Evolutionary conservation across 768 basidiomycete genomes (phyloP), one percentile per base, ranked within the genome.

Genomic region (Calocybe indica): DNA sequence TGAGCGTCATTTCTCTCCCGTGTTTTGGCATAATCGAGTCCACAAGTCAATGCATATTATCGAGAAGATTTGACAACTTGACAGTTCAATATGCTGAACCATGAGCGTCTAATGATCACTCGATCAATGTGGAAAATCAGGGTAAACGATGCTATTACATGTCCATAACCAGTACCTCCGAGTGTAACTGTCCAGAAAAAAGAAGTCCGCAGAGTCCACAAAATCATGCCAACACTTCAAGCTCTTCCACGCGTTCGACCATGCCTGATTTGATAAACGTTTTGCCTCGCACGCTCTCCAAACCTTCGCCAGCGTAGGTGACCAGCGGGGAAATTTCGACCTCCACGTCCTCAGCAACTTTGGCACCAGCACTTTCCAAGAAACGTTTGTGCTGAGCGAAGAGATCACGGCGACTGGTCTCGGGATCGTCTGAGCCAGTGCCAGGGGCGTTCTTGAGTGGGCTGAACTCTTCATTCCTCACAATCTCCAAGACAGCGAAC

Each of bases 401-500:
- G 41, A 99, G 73, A 68, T 98, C 95, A 36, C 82, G 77, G 40
- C 93, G 79, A 56, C 92, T 94, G 30, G 96, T 96, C 49, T 84
- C 82, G 11, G 94, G 88, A 61, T 92, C 85, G 62, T 98, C 95
- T 11, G 88, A 74, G 22, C 87, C 87, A 0, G 90, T 88, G 1
- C 93, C 93, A 0, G 93, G 92, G 6, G 93, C 95, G 59, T 99
- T 99, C 75, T 99, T 99, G 64, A 99, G 67, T 33, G 95, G 95
- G 53, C 90, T 93, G 58, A 99, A 99, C 68, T 98, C 95, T 50
- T 95, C 90, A 50, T 75, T 73, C 47, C 96, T 73, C 43, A 80
- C 79, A 38, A 96, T 92, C 64, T 97, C 93, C 61, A 98, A 68
- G 36, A 97, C 91, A 29, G 87, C 81, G 54, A 94, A 92, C 43